These are phyloP conservation scores for Amanita brunnescens DNA, from an alignment of 768 basidiomycete genomes.

Conservation along the genomic window DNA sequence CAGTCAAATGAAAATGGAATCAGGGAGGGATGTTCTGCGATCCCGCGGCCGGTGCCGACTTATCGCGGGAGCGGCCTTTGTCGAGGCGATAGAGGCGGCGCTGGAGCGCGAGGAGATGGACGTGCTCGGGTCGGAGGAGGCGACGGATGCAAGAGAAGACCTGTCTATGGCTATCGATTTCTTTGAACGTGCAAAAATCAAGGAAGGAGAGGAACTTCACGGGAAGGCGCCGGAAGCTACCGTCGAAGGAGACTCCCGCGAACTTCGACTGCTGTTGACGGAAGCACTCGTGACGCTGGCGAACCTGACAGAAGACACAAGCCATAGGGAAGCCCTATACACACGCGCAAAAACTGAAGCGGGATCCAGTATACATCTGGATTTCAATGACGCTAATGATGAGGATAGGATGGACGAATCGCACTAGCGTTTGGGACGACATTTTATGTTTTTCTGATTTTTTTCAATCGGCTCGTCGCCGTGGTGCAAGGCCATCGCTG, in stretches of 20 bases:
- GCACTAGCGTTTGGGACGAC: not conserved
- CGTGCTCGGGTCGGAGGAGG: slow-evolving; percentile 37
- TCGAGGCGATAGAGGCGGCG: slow-evolving; percentile 46
- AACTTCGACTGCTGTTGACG: slow-evolving; percentile 31
- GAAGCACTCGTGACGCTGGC: slow-evolving; percentile 54
- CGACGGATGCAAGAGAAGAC: slow-evolving; percentile 46
- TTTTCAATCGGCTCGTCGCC: not conserved
- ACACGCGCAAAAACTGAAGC: slow-evolving; percentile 40
- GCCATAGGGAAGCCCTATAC: slow-evolving; percentile 44
- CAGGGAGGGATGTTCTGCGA: slow-evolving; percentile 38
- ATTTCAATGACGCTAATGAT: slow-evolving; percentile 11
- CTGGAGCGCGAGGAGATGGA: slow-evolving; percentile 34
- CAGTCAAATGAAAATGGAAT: slow-evolving; percentile 56
- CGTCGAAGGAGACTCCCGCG: slow-evolving; percentile 12
- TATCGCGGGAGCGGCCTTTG: slow-evolving; percentile 43
- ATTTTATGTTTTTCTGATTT: not conserved
- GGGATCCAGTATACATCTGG: slow-evolving; percentile 28
- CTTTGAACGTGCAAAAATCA: slow-evolving; percentile 27
- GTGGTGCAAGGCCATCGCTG: no score
- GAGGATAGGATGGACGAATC: slow-evolving; percentile 15
- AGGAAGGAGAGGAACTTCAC: slow-evolving; percentile 16
- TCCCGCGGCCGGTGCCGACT: slow-evolving; percentile 50
- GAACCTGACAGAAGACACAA: slow-evolving; percentile 43
- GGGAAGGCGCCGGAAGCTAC: not conserved
- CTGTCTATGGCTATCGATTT: slow-evolving; percentile 35